Conservation (phyloP, 805 yeast genomes). For the Metschnikowia baotianmanensis region DNA sequence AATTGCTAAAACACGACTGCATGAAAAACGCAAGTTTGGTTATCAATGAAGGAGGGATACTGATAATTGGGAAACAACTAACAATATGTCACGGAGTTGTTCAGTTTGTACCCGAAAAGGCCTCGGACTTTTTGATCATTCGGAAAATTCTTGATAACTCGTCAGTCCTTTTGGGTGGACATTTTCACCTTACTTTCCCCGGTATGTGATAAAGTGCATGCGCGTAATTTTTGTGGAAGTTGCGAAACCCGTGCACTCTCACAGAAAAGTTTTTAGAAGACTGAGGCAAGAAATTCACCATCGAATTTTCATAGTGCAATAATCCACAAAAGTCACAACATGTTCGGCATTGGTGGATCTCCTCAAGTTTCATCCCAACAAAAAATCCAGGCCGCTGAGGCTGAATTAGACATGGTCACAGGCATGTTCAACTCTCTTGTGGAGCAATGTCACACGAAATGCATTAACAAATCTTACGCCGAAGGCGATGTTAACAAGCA, state of each 20-base stretch:
- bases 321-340: conserved; percentile 20
- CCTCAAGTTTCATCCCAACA: conserved; percentile 74
- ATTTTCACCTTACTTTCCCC: conserved; percentile 37
- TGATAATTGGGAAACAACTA: conserved; percentile 34
- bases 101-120: conserved; percentile 31
- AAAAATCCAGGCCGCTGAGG: conserved; percentile 88
- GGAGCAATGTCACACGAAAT: conserved; percentile 83
- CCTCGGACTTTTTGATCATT: conserved; percentile 24
- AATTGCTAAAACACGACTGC: conserved; percentile 20
- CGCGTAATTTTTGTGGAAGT: not conserved
- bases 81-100: conserved; percentile 39
- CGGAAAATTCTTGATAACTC: conserved; percentile 19
- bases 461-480: conserved; percentile 63
- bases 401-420: conserved; percentile 95
- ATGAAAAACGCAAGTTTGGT: conserved; percentile 29
- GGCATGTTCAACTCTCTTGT: conserved; percentile 94
- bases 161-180: conserved; percentile 34
- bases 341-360: conserved; percentile 74
- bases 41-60: conserved; percentile 31
- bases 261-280: conserved; percentile 4
- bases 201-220: conserved; percentile 21
- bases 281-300: not conserved
- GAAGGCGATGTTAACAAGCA: conserved; percentile 75
- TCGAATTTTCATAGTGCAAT: not conserved
- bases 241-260: conserved; percentile 9